Evolutionary conservation across 805 yeast genomes (phyloP).

Genomic region (Metschnikowia picachoensis): DNA sequence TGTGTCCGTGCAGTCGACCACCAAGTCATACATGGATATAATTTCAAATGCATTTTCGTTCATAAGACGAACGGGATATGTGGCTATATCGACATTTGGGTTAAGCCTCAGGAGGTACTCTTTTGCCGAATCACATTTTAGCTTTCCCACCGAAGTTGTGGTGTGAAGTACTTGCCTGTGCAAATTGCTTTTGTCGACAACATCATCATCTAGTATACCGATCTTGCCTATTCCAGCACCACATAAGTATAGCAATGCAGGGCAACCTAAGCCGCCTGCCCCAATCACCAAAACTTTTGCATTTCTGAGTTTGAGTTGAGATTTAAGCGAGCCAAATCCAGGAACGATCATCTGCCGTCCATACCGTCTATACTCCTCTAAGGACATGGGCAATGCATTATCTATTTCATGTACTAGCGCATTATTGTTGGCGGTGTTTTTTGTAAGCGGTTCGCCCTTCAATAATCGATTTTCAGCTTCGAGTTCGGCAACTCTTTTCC

Average conservation of each 20-base stretch:
- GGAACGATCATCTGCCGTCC: conserved; percentile 97
- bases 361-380: conserved; percentile 75
- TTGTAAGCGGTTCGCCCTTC: neutral
- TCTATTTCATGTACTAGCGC: neutral
- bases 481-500: conserved; percentile 20
- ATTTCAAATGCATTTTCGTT: conserved; percentile 60
- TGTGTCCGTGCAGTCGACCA: conserved; percentile 92
- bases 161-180: conserved; percentile 88
- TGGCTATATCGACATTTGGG: conserved; percentile 56
- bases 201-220: conserved; percentile 86
- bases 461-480: conserved; percentile 18
- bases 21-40: conserved; percentile 62
- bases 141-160: conserved; percentile 58
- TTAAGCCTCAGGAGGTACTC: conserved; percentile 51
- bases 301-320: conserved; percentile 55
- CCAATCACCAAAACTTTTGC: conserved; percentile 77
- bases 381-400: conserved; percentile 21
- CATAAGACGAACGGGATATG: conserved; percentile 50
- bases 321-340: conserved; percentile 49
- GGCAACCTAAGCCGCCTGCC: conserved; percentile 96
- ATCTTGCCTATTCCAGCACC: conserved; percentile 86
- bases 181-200: conserved; percentile 77
- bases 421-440: too few relatives aligned
- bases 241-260: conserved; percentile 76
- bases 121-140: conserved; percentile 79